These are phyloP conservation scores for Picochlorum sp. DNA, from an alignment of 139 green algal genomes.

Conservation along the genomic window DNA sequence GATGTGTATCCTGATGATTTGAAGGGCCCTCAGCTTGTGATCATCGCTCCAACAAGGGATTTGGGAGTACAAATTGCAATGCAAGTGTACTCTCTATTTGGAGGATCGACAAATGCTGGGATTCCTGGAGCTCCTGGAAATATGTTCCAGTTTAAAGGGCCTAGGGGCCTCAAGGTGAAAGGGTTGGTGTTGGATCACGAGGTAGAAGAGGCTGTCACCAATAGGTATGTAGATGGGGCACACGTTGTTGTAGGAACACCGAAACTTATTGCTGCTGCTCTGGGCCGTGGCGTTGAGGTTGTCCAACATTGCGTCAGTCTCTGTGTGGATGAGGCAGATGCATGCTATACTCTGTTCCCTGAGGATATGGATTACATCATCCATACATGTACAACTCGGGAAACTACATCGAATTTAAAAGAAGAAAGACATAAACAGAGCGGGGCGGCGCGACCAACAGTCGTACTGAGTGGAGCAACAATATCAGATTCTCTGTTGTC, in stretches of 20 bases:
- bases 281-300: conserved; percentile 1
- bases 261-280: conserved; percentile 30
- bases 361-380: conserved; percentile 44
- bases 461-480: conserved; percentile 67
- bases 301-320: conserved; percentile 17
- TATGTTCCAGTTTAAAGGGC: conserved; percentile 76
- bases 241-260: conserved; percentile 75
- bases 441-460: conserved; percentile 26
- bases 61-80: conserved; percentile 77
- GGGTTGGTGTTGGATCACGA: conserved; percentile 73
- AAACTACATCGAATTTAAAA: background rate
- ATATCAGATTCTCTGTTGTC: conserved; percentile 31
- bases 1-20: conserved; percentile 58
- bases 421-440: background rate
- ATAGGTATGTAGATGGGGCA: conserved; percentile 38
- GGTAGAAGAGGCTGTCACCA: conserved; percentile 38
- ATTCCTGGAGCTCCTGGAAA: conserved; percentile 63
- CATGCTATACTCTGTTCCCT: conserved; percentile 37
- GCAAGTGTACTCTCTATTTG: conserved; percentile 67
- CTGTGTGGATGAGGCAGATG: conserved; percentile 49
- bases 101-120: conserved; percentile 55
- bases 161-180: conserved; percentile 58
- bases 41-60: conserved; percentile 80
- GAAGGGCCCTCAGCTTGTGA: conserved; percentile 53
- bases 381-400: conserved; percentile 18